A percentile compares a stretch with the other conserved stretches of the same genome.
Evolutionary conservation across 2,329 filamentous ascomycete genomes (phyloP).

Genomic region (Paracamarosporium sp.): DNA sequence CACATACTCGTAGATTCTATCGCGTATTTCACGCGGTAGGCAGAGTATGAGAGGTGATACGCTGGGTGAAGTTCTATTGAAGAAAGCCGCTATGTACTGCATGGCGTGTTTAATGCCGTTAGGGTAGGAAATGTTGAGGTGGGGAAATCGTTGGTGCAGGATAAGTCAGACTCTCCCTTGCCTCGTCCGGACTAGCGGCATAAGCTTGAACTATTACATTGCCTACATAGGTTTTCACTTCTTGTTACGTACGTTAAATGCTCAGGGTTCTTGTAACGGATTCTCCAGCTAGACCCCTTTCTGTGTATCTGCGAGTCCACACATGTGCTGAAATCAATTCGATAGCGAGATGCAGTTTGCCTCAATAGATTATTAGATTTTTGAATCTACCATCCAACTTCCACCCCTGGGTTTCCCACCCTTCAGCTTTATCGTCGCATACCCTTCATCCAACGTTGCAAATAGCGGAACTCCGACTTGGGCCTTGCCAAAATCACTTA

Average conservation of each 20-base stretch:
- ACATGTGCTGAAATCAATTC: neutral
- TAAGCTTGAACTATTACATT: too few relatives aligned
- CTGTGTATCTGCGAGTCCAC: too few relatives aligned
- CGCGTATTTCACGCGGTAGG: constrained; percentile 1
- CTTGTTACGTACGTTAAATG: too few relatives aligned
- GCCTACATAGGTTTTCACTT: too few relatives aligned
- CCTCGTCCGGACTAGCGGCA: constrained; percentile 1
- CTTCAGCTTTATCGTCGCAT: neutral
- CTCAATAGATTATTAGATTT: neutral
- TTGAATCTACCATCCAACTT: neutral
- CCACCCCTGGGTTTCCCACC: neutral
- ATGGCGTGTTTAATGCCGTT: too few relatives aligned
- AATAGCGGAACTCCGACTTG: neutral
- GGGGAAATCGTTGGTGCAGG: too few relatives aligned
- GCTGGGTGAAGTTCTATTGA: neutral
- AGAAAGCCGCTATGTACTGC: too few relatives aligned
- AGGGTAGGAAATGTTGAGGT: too few relatives aligned
- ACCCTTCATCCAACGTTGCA: neutral
- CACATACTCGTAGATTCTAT: neutral
- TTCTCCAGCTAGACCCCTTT: too few relatives aligned
- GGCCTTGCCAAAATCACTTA: neutral
- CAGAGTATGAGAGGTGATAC: neutral
- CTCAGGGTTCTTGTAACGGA: too few relatives aligned
- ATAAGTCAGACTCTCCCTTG: neutral
- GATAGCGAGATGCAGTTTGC: neutral